Evolutionary conservation across 192 early-diverging fungal genomes (phyloP).

Genomic region (Oehlia diaphana): DNA sequence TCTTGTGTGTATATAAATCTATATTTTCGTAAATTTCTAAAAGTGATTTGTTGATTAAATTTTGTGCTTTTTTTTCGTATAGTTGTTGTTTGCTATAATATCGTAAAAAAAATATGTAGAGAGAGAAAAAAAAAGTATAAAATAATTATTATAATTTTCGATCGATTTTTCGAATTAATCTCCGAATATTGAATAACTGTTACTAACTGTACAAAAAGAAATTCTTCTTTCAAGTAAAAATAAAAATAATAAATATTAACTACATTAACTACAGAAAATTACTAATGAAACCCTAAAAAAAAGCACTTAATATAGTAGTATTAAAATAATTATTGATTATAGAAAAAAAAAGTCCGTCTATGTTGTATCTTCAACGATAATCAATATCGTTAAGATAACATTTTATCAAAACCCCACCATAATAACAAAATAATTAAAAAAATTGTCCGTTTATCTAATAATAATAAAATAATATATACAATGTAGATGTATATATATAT

Average conservation of each 20-base stretch:
- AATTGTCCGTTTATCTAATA: neutral
- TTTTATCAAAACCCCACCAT: neutral
- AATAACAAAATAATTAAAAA: neutral
- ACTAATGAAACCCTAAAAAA: too few species aligned
- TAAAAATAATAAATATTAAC: too few species aligned
- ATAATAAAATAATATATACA: neutral
- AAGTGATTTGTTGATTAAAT: neutral
- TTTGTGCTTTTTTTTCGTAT: neutral
- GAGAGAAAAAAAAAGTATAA: too few species aligned
- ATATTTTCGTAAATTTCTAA: neutral
- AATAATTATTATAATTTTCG: too few species aligned
- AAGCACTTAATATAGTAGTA: too few species aligned
- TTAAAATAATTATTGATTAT: neutral
- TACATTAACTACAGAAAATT: too few species aligned
- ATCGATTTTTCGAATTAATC: too few species aligned
- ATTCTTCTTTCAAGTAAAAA: too few species aligned
- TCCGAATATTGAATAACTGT: too few species aligned
- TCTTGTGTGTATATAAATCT: neutral
- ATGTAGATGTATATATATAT: neutral
- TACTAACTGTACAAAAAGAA: too few species aligned
- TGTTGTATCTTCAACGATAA: neutral
- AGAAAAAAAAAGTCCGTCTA: neutral
- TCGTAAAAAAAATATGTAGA: neutral
- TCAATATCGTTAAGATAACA: neutral
- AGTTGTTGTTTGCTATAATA: neutral